These are phyloP conservation scores for Leptoxyphium fumago DNA, from an alignment of 2,329 filamentous ascomycete species.

Conservation along the genomic window DNA sequence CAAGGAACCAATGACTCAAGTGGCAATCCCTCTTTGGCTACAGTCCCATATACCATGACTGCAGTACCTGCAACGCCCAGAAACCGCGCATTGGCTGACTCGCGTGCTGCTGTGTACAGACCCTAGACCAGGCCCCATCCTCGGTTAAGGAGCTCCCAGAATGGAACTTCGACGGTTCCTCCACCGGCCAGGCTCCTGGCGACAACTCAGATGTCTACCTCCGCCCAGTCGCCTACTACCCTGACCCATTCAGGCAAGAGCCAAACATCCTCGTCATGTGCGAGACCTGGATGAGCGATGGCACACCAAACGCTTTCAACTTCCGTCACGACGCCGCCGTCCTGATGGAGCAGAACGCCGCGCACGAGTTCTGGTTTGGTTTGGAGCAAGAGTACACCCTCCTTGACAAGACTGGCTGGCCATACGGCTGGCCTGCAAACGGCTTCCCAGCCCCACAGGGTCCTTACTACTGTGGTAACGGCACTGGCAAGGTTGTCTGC, in stretches of 20 bases:
- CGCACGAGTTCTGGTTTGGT: conserved; percentile 89
- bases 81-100: background rate
- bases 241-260: conserved; percentile 76
- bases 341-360: conserved; percentile 75
- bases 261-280: conserved; percentile 90
- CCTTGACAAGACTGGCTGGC: conserved; percentile 70
- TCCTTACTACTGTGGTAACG: conserved; percentile 96
- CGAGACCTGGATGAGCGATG: conserved; percentile 90
- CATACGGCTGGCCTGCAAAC: conserved; percentile 80
- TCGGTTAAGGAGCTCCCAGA: conserved; percentile 54
- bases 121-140: conserved; percentile 43
- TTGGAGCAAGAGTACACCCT: conserved; percentile 97
- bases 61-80: too few relatives aligned
- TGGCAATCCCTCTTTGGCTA: too few relatives aligned
- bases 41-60: too few relatives aligned
- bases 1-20: too few relatives aligned
- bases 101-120: conserved; percentile 30
- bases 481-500: conserved; percentile 92
- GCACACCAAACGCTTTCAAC: conserved; percentile 97
- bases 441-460: conserved; percentile 87
- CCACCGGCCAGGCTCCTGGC: conserved; percentile 79
- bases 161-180: conserved; percentile 81
- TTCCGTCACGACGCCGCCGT: conserved; percentile 82
- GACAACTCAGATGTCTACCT: conserved; percentile 98
- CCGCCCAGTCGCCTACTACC: conserved; percentile 74